Percentiles rank a stretch among this genome's conserved stretches.
Conservation (phyloP, 2,329 filamentous ascomycete species). For the Cadophora sp. region DNA sequence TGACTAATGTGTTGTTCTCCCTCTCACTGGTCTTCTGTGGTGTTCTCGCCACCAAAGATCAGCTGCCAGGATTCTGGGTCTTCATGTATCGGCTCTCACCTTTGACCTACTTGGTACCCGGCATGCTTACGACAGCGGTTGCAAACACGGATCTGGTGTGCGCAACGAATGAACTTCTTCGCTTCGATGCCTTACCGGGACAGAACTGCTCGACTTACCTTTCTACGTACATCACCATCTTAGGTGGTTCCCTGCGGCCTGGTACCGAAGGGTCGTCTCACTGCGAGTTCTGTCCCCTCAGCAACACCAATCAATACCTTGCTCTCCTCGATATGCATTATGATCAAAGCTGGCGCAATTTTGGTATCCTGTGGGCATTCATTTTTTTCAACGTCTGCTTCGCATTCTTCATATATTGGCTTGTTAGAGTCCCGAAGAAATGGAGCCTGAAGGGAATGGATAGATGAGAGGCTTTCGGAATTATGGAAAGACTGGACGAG, state of each 20-base stretch:
- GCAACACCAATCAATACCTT: slow-evolving; percentile 62
- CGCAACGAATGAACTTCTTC: slow-evolving; percentile 70
- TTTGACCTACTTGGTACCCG: slow-evolving; percentile 84
- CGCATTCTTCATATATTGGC: slow-evolving; percentile 61
- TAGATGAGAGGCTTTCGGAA: too few relatives aligned
- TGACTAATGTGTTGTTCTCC: slow-evolving; percentile 77
- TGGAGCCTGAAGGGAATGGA: too few relatives aligned
- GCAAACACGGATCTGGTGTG: slow-evolving; percentile 72
- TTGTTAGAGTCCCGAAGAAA: slow-evolving; percentile 52
- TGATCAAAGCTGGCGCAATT: slow-evolving; percentile 69
- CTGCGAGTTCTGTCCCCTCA: slow-evolving; percentile 63
- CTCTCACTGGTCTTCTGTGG: slow-evolving; percentile 77
- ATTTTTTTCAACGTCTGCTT: slow-evolving; percentile 60
- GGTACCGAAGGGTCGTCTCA: slow-evolving; percentile 53
- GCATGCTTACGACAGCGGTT: slow-evolving; percentile 73
- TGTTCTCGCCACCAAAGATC: slow-evolving; percentile 69
- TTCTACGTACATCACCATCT: slow-evolving; percentile 51
- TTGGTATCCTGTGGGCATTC: slow-evolving; percentile 62
- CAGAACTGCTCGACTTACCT: slow-evolving; percentile 68
- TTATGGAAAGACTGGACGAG: too few relatives aligned
- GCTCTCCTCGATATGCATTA: slow-evolving; percentile 57
- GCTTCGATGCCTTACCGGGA: slow-evolving; percentile 65
- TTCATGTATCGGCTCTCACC: slow-evolving; percentile 87
- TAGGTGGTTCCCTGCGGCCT: slow-evolving; percentile 59
- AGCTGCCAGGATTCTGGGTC: slow-evolving; percentile 78